A percentile compares a stretch with the other conserved stretches of the same genome.
Conservation (phyloP, 1,139 yeast species). For the Yamadazyma buinensis region DNA sequence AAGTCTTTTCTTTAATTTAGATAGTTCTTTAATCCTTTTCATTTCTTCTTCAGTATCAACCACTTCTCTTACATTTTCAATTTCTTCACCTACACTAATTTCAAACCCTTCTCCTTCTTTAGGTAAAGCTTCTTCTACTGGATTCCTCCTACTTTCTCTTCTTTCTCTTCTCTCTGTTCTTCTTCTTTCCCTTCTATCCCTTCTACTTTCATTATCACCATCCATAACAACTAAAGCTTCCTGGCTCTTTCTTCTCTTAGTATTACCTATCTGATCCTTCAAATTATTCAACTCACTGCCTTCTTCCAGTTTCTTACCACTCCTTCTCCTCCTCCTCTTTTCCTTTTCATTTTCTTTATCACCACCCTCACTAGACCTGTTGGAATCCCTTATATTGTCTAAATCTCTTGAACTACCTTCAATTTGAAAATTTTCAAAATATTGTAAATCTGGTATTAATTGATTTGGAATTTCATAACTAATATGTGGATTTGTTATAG, state of each 20-base stretch:
- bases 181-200: not conserved
- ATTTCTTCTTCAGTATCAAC: no score
- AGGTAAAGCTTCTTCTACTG: no score
- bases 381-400: no score
- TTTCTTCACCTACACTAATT: no score
- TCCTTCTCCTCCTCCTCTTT: not conserved
- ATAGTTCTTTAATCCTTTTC: no score
- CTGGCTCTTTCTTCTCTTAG: not conserved
- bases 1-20: no score
- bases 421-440: no score
- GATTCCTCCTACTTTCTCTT: no score
- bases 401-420: no score
- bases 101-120: no score
- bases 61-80: no score
- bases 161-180: conserved; percentile 4
- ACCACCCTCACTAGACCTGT: not conserved
- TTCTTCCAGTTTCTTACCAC: not conserved
- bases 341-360: not conserved
- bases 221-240: not conserved
- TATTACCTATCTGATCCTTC: not conserved
- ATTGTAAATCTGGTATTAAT: not conserved
- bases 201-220: not conserved
- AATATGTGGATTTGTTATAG: conserved; percentile 11
- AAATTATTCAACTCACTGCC: not conserved
- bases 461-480: not conserved